A percentile compares a stretch with the other conserved stretches of the same genome.
phyloP scores from a whole-genome alignment of 495 filamentous ascomycete species.

The Xylaria acuta region DNA sequence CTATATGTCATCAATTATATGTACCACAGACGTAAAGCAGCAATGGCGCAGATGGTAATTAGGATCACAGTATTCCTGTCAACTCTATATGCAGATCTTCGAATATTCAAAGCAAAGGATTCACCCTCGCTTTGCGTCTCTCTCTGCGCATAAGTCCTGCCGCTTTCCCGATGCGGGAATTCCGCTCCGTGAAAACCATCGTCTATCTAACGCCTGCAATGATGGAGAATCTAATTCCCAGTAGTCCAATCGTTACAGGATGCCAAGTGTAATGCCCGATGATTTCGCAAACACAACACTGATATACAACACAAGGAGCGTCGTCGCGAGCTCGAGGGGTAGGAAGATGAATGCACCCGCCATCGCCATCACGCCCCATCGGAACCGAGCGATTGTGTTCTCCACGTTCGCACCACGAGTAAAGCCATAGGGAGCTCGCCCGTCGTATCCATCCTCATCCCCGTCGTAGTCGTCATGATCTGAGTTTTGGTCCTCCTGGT shows the following conservation, averaged over 20 bases:
- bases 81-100: conserved; percentile 21
- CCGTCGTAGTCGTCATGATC: conserved; percentile 30
- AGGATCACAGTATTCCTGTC: not conserved
- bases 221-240: conserved; percentile 40
- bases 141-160: conserved; percentile 7
- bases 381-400: conserved; percentile 34
- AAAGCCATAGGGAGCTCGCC: conserved; percentile 32
- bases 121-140: conserved; percentile 1
- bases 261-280: conserved; percentile 36
- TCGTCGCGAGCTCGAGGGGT: conserved; percentile 35
- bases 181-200: conserved; percentile 33
- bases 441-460: conserved; percentile 26
- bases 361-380: conserved; percentile 37
- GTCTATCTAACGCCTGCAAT: conserved; percentile 39
- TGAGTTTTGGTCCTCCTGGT: conserved; percentile 27
- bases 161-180: conserved; percentile 21
- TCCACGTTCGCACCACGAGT: conserved; percentile 39
- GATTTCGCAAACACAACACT: conserved; percentile 36
- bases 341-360: conserved; percentile 37
- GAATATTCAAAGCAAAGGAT: conserved; percentile 1
- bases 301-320: conserved; percentile 42
- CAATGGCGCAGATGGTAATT: not conserved
- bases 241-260: conserved; percentile 35
- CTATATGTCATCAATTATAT: not conserved
- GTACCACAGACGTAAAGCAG: not conserved